phyloP scores from a whole-genome alignment of 2,329 filamentous ascomycete genomes.

The Aureobasidium sp. region DNA sequence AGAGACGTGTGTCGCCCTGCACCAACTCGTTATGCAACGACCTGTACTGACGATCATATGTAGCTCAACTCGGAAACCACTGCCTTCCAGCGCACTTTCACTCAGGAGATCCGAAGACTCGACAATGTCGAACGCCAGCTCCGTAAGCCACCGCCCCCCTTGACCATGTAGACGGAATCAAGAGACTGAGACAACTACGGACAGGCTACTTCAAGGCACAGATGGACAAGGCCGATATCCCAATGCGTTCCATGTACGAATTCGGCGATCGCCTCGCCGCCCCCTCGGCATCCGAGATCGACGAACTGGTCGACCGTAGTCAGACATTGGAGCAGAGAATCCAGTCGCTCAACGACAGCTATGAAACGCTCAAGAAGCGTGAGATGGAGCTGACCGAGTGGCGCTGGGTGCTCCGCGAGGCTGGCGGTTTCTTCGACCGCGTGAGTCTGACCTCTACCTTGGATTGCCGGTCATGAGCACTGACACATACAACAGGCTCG shows the following conservation, averaged over 20 bases:
- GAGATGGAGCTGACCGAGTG: constrained; percentile 96
- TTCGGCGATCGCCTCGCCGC: constrained; percentile 76
- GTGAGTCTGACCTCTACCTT: constrained; percentile 24
- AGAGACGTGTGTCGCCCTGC: constrained; percentile 65
- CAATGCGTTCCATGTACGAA: constrained; percentile 83
- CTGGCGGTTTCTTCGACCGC: constrained; percentile 93
- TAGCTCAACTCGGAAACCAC: constrained; percentile 88
- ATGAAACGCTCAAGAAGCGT: constrained; percentile 95
- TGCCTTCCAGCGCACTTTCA: constrained; percentile 95
- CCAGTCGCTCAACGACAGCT: constrained; percentile 89
- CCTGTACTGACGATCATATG: background rate
- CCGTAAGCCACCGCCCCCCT: constrained; percentile 50
- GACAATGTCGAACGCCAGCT: constrained; percentile 98
- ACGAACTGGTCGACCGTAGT: constrained; percentile 86
- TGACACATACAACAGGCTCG: constrained; percentile 51
- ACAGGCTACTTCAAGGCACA: constrained; percentile 88
- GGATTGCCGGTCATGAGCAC: background rate
- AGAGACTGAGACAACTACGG: constrained; percentile 5
- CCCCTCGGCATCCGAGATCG: constrained; percentile 89
- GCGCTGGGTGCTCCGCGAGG: constrained; percentile 95
- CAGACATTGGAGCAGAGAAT: constrained; percentile 89
- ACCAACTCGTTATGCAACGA: background rate
- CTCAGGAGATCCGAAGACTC: constrained; percentile 90
- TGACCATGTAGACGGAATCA: background rate
- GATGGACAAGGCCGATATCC: constrained; percentile 87